Base-by-base conservation (phyloP, 1,139 yeast genomes). In the Kodamaea arcana region DNA sequence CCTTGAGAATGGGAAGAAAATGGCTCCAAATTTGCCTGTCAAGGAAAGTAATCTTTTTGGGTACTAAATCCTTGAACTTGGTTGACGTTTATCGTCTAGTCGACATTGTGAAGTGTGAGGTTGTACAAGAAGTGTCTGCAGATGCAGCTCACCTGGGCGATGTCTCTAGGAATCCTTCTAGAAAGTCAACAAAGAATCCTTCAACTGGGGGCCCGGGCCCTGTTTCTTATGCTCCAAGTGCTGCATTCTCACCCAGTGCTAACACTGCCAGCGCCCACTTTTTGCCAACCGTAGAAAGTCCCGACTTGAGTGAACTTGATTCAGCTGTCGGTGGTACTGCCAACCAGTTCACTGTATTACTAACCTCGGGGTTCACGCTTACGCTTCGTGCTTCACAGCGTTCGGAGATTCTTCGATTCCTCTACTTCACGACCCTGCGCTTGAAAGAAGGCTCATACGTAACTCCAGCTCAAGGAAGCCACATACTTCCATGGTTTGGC, bases 1-100 rank as follows among this genome's bases (percentile, higher is more conserved):
- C 75, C 1, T 43, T 87, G 38, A 78, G 78, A 46, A 71, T 87
- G 39, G 95, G 95, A 8, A 72, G 82, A 36, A 79, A 77, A 45
- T 83, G 70, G 61, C 53, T 85, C 29, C 90, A 83, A 48, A 58
- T 85, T 48, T 65, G 69, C 46, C 56, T 59, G n/a, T 58, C 56
- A 30, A 59, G 60, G 8, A 43, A 52, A 24, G 45, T 56, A 11
- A 41, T 46, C 2, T 60, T 62, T 30, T 42, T 45, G 8, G 55
- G 51, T 13, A 50, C 30, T 15, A 46, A 31, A 37, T 60, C 68
- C 1, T 59, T 75, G 35, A 59, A 62, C 22, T 68, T 83, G 5
- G 73, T 77, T 29, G 82, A 77, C 43, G 67, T 75, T 18, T 66
- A 65, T 41, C 61, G 67, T 25, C 66, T 85, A 29, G 56, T 67